Evolutionary conservation across 495 filamentous ascomycete species (phyloP), one percentile per base, ranked within the genome.

Genomic region (Tuber melanosporum): DNA sequence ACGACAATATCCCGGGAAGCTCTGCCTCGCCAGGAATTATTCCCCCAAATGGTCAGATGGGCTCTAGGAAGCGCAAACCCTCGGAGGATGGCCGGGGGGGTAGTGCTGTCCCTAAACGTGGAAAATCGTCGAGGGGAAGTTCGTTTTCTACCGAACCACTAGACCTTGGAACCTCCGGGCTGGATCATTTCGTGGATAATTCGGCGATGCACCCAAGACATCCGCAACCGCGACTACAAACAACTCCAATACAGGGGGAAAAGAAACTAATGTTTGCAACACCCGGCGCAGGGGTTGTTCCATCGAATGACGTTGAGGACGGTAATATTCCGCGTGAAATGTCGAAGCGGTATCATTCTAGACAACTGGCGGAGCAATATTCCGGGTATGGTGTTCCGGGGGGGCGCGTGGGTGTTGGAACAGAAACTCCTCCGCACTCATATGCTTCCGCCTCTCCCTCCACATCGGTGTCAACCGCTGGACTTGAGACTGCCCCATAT

Each of bases 1-100:
- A 73, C 15, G 78, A 82, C 22, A 46, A 71, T 42, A 74, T 74
- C 17, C 75, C 57, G 44, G 81, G 77, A 36, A 76, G 76, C 22
- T 83, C 81, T 26, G 71, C 72, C 45, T 82, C 81, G 19, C 74
- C 78, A 19, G 75, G 62, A 47, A 45, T 77, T 57, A 71, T 79
- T 77, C 41, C 77, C 72, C 52, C 57, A 66, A 73, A 44, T 71
- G 72, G 74, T 42, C n/a, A 72, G 44, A 46, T 44, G 20, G 44
- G 71, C 14, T 77, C 70, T 22, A 83, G 78, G 74, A 83, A 83
- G 71, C 81, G 81, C 52, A 83, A 83, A 41, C 69, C 75, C 7
- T 77, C 81, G 32, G 78, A 82, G 36, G 81, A 83, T n/a, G 57
- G 78, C 36, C 73, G 47, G 43, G 75, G 78, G 7, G 26, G 72